Evolutionary conservation across 176 grass and related monocot genomes (phyloP).

Genomic region (Paspalum notatum): DNA sequence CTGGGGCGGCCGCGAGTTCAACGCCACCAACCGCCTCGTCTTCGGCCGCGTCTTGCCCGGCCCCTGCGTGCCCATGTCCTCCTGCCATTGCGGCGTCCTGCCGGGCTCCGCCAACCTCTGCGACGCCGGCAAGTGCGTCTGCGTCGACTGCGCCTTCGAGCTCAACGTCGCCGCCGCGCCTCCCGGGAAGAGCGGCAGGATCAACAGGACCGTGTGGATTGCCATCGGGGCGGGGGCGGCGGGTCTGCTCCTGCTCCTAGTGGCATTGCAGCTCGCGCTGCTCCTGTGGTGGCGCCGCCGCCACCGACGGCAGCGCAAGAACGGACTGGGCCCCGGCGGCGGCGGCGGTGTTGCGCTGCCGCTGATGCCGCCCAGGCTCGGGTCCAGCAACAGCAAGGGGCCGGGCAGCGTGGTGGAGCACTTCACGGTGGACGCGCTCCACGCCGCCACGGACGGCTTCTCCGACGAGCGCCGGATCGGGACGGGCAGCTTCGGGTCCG

Average conservation of each 20-base stretch:
- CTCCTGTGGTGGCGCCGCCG: constrained; percentile 32
- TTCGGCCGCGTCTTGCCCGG: constrained; percentile 74
- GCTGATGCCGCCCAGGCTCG: constrained; percentile 24
- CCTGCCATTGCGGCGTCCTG: constrained; percentile 67
- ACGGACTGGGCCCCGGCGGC: neutral
- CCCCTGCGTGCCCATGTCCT: constrained; percentile 47
- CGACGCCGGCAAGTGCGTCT: constrained; percentile 42
- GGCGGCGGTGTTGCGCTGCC: neutral
- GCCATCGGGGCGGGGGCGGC: constrained; percentile 22
- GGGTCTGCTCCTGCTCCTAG: constrained; percentile 26
- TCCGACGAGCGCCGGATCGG: constrained; percentile 67
- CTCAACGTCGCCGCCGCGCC: constrained; percentile 26
- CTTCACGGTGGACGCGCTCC: constrained; percentile 56
- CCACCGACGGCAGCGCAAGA: neutral
- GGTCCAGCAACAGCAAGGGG: constrained; percentile 38
- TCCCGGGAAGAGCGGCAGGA: neutral
- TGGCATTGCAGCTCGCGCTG: constrained; percentile 32
- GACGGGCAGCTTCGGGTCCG: constrained; percentile 88
- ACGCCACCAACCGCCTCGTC: constrained; percentile 50
- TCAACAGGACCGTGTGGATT: constrained; percentile 33
- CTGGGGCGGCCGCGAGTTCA: constrained; percentile 64
- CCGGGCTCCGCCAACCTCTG: constrained; percentile 72
- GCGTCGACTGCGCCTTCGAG: constrained; percentile 61
- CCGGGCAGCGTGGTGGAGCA: constrained; percentile 57
- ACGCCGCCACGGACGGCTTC: constrained; percentile 63